A percentile compares a stretch with the other conserved stretches of the same genome.
These are phyloP conservation scores for Epichloe sylvatica DNA, from an alignment of 2,329 filamentous ascomycete species.

Conservation along the genomic window DNA sequence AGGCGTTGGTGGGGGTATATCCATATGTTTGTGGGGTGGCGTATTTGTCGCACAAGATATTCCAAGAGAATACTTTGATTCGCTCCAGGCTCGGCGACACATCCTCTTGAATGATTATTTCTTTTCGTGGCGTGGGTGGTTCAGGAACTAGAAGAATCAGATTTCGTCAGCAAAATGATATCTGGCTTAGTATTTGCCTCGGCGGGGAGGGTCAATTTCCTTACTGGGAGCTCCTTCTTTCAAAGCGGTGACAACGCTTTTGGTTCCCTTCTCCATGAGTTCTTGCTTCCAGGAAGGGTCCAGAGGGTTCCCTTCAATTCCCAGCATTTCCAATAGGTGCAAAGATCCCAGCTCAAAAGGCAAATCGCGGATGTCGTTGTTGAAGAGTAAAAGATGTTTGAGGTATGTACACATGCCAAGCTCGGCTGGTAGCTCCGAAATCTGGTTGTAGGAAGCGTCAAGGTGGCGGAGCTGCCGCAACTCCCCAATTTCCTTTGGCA, in stretches of 20 bases:
- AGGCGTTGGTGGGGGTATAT: slow-evolving; percentile 69
- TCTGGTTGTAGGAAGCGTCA: slow-evolving; percentile 78
- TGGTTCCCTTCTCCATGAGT: slow-evolving; percentile 77
- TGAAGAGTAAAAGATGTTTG: slow-evolving; percentile 72
- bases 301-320: slow-evolving; percentile 83
- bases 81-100: slow-evolving; percentile 46
- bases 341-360: slow-evolving; percentile 81
- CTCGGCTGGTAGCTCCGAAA: slow-evolving; percentile 71
- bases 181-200: not conserved
- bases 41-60: slow-evolving; percentile 88
- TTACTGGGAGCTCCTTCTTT: slow-evolving; percentile 75
- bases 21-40: slow-evolving; percentile 76
- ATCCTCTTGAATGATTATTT: slow-evolving; percentile 64
- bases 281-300: slow-evolving; percentile 63
- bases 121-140: slow-evolving; percentile 62
- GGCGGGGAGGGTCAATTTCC: slow-evolving; percentile 17
- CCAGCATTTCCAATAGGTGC: slow-evolving; percentile 75
- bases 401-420: slow-evolving; percentile 94
- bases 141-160: slow-evolving; percentile 46
- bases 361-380: slow-evolving; percentile 72
- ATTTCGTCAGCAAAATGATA: slow-evolving; percentile 9
- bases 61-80: slow-evolving; percentile 83
- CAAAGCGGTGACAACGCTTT: slow-evolving; percentile 67
- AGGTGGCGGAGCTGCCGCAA: slow-evolving; percentile 70
- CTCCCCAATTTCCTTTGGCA: slow-evolving; percentile 72